Percentiles rank a stretch among this genome's conserved stretches.
These are phyloP conservation scores for Daedaleopsis nitida DNA, from an alignment of 768 basidiomycete species.

Conservation along the genomic window DNA sequence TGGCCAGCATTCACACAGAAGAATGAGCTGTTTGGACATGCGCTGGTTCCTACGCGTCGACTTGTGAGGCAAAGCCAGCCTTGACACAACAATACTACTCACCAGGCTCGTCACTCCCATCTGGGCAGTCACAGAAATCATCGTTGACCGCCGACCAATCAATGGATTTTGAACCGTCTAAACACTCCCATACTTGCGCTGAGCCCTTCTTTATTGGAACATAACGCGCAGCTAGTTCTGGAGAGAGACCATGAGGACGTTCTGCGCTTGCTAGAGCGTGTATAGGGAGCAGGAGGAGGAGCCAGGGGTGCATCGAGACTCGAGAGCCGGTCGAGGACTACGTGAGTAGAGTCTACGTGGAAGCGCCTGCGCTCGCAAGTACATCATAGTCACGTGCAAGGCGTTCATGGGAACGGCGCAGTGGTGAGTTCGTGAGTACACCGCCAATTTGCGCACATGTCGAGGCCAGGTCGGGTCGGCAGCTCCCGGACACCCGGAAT, in stretches of 20 bases:
- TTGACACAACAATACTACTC: slow-evolving; percentile 8
- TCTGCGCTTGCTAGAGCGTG: slow-evolving; percentile 31
- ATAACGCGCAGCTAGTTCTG: slow-evolving; percentile 58
- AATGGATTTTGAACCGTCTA: slow-evolving; percentile 80
- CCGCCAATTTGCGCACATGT: not conserved
- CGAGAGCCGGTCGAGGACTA: slow-evolving; percentile 15
- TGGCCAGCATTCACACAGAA: slow-evolving; percentile 90
- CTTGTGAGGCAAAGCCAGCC: slow-evolving; percentile 11
- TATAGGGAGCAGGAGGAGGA: slow-evolving; percentile 26
- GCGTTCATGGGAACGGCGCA: not conserved
- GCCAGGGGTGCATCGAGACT: slow-evolving; percentile 31
- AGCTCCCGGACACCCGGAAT: too few relatives aligned
- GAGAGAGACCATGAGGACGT: slow-evolving; percentile 61
- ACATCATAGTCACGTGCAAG: slow-evolving; percentile 12
- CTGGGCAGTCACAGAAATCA: slow-evolving; percentile 91
- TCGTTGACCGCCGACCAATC: slow-evolving; percentile 85
- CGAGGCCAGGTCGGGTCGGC: too few relatives aligned
- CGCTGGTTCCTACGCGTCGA: slow-evolving; percentile 67
- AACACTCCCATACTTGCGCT: slow-evolving; percentile 63
- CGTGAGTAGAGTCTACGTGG: slow-evolving; percentile 13
- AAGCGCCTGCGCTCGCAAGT: slow-evolving; percentile 10
- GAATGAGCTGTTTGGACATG: slow-evolving; percentile 76
- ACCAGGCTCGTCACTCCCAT: slow-evolving; percentile 98
- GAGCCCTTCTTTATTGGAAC: slow-evolving; percentile 48
- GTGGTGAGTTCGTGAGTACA: not conserved